These are phyloP conservation scores for Cicer chorassanicum DNA, from an alignment of 306 rosid species.

Conservation along the genomic window DNA sequence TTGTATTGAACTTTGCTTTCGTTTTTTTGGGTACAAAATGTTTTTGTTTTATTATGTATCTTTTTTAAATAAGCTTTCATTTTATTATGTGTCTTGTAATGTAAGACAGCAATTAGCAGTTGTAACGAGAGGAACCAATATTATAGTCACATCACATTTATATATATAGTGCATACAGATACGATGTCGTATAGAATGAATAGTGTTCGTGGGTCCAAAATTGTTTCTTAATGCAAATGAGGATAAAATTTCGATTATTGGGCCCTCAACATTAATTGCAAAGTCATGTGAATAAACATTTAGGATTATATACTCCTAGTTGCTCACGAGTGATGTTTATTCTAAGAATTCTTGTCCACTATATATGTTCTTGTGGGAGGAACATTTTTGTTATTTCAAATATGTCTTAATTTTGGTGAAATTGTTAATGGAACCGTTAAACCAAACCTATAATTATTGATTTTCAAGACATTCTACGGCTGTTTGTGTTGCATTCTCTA, in stretches of 20 bases:
- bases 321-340: too few relatives aligned
- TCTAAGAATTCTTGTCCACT: neutral
- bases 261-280: conserved; percentile 17
- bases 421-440: neutral
- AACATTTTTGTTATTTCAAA: conserved; percentile 17
- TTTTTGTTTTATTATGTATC: too few relatives aligned
- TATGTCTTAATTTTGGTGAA: neutral
- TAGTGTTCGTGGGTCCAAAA: conserved; percentile 27
- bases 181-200: neutral
- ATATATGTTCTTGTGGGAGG: neutral
- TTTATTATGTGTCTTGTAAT: conserved; percentile 20
- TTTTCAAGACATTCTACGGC: conserved; percentile 26
- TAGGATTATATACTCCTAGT: neutral
- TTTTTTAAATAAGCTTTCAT: neutral
- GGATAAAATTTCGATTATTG: neutral
- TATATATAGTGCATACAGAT: neutral
- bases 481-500: conserved; percentile 18
- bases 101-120: conserved; percentile 34
- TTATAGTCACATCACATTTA: neutral
- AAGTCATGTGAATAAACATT: conserved; percentile 1
- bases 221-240: conserved; percentile 20
- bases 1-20: neutral
- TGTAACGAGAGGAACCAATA: conserved; percentile 9
- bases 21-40: too few relatives aligned
- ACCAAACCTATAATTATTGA: conserved; percentile 27